Conservation (phyloP, 106 monocot genomes). For the Agapanthus africanus region DNA sequence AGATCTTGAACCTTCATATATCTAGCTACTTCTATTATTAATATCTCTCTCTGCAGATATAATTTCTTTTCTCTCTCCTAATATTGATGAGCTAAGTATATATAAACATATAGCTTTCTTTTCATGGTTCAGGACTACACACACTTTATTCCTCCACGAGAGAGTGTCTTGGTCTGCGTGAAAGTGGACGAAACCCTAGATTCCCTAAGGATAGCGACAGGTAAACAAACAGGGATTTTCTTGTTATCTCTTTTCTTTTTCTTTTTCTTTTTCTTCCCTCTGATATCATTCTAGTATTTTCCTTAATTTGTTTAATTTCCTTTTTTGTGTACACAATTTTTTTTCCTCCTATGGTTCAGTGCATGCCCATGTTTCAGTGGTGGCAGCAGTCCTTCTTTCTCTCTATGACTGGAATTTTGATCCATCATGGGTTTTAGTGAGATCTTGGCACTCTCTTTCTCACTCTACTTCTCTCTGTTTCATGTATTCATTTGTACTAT, state of each 20-base stretch:
- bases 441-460: no score
- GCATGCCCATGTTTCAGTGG: no score
- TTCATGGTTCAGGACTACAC: not conserved
- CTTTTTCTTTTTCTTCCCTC: not conserved
- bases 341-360: slow-evolving; percentile 6
- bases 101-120: no score
- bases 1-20: no score
- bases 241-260: not conserved
- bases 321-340: not conserved
- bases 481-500: not conserved
- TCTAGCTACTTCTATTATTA: no score
- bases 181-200: slow-evolving; percentile 18
- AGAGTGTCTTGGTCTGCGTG: not conserved
- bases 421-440: not conserved
- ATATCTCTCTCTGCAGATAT: no score
- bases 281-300: not conserved
- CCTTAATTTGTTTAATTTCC: not conserved
- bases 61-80: no score
- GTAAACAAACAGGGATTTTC: slow-evolving; percentile 5
- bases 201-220: slow-evolving; percentile 8
- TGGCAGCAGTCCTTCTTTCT: no score
- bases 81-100: no score
- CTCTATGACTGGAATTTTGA: no score
- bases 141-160: slow-evolving; percentile 12
- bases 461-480: no score